A percentile compares a stretch with the other conserved stretches of the same genome.
phyloP scores from a whole-genome alignment of 1,284 basidiomycete genomes.

The Ustilago tritici region DNA sequence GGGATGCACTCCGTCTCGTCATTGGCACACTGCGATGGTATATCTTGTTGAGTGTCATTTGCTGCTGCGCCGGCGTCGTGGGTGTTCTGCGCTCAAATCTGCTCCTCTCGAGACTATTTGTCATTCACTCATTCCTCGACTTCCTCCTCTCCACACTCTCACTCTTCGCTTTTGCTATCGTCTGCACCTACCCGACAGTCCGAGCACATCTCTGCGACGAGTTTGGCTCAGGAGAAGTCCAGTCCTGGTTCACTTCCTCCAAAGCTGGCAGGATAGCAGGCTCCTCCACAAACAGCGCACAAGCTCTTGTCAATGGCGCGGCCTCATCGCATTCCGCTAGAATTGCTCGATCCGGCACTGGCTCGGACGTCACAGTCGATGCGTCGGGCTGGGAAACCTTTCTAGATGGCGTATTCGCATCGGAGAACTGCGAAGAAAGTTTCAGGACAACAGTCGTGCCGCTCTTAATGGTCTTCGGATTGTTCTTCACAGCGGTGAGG shows the following conservation, averaged over 20 bases:
- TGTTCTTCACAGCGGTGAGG: conserved; percentile 44
- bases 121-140: conserved; percentile 59
- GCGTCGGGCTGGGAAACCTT: conserved; percentile 51
- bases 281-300: background rate
- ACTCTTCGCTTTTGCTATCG: conserved; percentile 46
- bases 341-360: background rate
- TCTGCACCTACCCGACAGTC: conserved; percentile 54
- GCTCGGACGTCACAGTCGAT: conserved; percentile 20
- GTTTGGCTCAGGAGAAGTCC: conserved; percentile 42
- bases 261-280: background rate
- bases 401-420: conserved; percentile 47
- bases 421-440: conserved; percentile 56
- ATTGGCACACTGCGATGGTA: conserved; percentile 44
- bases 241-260: conserved; percentile 28
- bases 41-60: conserved; percentile 39
- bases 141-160: conserved; percentile 57
- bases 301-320: background rate
- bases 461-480: conserved; percentile 40
- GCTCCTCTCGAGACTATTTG: conserved; percentile 50
- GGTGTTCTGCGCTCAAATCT: conserved; percentile 50
- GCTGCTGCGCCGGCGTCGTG: conserved; percentile 46
- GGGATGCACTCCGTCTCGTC: conserved; percentile 50
- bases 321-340: background rate
- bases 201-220: conserved; percentile 56
- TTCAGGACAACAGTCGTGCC: conserved; percentile 49